Conservation (phyloP, 345 rosid species). For the Dimocarpus longan region DNA sequence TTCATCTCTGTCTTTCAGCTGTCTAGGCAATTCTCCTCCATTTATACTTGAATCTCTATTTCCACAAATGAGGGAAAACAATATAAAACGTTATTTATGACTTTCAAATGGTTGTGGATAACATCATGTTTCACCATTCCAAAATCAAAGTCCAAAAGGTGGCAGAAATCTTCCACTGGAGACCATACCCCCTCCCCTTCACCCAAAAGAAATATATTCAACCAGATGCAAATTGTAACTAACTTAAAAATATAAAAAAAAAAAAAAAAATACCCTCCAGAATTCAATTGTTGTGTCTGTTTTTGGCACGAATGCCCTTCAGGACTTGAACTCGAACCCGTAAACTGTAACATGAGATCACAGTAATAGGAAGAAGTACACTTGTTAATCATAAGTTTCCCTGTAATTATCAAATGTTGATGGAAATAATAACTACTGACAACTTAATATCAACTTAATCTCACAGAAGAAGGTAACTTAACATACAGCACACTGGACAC, state of each 20-base stretch:
- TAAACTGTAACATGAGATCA: constrained; percentile 25
- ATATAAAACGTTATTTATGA: neutral
- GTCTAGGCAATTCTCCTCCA: constrained; percentile 25
- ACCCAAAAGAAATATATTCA: neutral
- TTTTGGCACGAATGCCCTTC: constrained; percentile 23
- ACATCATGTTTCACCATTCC: neutral
- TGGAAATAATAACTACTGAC: neutral
- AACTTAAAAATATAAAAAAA: too few species aligned
- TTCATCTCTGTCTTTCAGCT: constrained; percentile 31
- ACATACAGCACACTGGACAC: neutral
- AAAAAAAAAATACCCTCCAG: constrained; percentile 25
- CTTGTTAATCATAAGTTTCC: neutral
- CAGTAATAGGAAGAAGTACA: neutral
- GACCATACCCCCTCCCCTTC: neutral
- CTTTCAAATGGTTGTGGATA: neutral
- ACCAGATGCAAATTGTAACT: neutral
- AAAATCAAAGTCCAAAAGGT: constrained; percentile 9
- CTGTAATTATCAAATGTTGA: neutral
- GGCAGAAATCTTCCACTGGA: constrained; percentile 11
- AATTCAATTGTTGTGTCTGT: constrained; percentile 4
- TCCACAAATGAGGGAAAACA: constrained; percentile 1
- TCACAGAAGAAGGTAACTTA: constrained; percentile 1
- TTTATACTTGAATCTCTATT: constrained; percentile 22
- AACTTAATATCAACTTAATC: neutral
- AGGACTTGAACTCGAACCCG: constrained; percentile 19